Evolutionary conservation across 176 grass and related monocot species (phyloP), one percentile per base, ranked within the genome.

Genomic region (Triticum timopheevii): DNA sequence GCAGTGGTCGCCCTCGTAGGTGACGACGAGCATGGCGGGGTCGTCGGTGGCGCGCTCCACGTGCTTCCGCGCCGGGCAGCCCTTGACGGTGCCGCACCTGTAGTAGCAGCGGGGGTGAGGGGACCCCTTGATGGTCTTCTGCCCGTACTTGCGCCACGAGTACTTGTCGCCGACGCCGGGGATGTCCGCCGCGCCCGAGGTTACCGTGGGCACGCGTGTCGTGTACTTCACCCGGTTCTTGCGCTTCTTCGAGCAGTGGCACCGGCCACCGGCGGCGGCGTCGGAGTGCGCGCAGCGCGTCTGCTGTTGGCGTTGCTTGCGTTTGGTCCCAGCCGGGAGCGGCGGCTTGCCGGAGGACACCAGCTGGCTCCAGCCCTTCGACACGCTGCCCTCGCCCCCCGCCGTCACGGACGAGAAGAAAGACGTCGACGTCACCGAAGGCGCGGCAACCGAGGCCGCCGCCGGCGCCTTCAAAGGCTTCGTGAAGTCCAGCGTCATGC

Each of bases 61-160:
- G 74, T 95, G 96, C 88, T 98, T 98, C 76, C 90, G 50, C 0
- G 96, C 96, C 39, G 93, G 96, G 78, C 96, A 98, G 0, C 93
- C 93, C 19, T 93, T 87, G 2, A 90, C 74, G 47, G 58, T 76
- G 90, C 96, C 95, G 84, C 96, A 98, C 39, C 91, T 87, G 76
- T 98, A 98, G 84, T 98, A 98, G 16, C 91, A 86, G 56, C 96
- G 85, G 25, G 96, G 96, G 83, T 91, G 87, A 4, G 96, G 93
- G 68, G 91, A 98, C 8, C 90, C 92, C 82, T 97, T 97, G 90
- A 97, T 97, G n/a, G 90, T 88, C 87, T 97, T 97, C 84, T 97
- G 95, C 65, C 95, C 95, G 81, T 97, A 97, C 84, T 97, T 97
- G 40, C 95, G 81, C 95, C 95, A 97, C 27, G 92, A 95, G 78